phyloP scores from a whole-genome alignment of 441 rosid genomes.

The Croton setiger region DNA sequence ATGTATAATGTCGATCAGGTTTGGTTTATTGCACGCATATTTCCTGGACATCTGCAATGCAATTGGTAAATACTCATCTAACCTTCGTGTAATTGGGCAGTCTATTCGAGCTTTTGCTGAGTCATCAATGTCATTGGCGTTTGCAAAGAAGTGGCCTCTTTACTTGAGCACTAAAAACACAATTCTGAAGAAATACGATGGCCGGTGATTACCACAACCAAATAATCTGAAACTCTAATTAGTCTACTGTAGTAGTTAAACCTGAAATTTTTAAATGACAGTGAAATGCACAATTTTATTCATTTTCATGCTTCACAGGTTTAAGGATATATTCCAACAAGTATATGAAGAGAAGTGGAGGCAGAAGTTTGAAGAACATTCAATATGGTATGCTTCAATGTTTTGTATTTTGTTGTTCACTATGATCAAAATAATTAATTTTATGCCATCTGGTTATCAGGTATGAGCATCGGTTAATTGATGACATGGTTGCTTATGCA shows the following conservation, averaged over 20 bases:
- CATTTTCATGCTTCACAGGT: conserved; percentile 43
- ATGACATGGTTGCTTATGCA: conserved; percentile 99
- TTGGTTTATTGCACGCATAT: conserved; percentile 18
- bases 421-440: conserved; percentile 16
- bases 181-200: conserved; percentile 90
- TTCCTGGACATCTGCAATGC: conserved; percentile 13
- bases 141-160: conserved; percentile 87
- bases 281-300: conserved; percentile 17
- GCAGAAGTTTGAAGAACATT: conserved; percentile 80
- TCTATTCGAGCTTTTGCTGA: conserved; percentile 89
- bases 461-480: conserved; percentile 96
- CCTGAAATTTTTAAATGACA: not conserved
- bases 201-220: conserved; percentile 53
- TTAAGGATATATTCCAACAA: conserved; percentile 93
- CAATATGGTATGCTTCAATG: conserved; percentile 62
- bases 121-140: conserved; percentile 83
- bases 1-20: conserved; percentile 98
- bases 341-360: conserved; percentile 89
- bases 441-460: conserved; percentile 31
- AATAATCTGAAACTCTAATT: not conserved
- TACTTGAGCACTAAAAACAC: conserved; percentile 97
- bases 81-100: conserved; percentile 34
- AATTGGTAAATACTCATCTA: conserved; percentile 13
- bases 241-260: not conserved
- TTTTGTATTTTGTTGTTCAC: conserved; percentile 2